Base-by-base conservation (phyloP, 164 flowering plant species). In the Umbilicus rupestris region DNA sequence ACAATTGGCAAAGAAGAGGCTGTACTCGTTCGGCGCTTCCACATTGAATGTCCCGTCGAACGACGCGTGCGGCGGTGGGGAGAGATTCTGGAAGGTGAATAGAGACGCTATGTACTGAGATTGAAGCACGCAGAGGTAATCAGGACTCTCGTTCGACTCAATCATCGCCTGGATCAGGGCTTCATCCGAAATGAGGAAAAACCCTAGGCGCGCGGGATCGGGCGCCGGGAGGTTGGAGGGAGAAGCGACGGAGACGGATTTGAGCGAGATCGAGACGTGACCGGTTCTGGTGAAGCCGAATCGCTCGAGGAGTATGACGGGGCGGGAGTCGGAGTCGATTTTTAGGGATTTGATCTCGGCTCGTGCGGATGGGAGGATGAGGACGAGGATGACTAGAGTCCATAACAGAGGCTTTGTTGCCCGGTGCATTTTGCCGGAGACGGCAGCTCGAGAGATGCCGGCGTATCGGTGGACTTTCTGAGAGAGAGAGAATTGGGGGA, bases 251-350 rank as follows among this genome's bases (percentile, higher is more conserved):
- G 78, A 71, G 66, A 91, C 96, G 55, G 75, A 64, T 69, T 79
- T 71, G 71, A 86, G 80, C 65, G 82, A 10, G 72, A 91, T 67
- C 37, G 58, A 2, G 65, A 86, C 91, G 69, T 80, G 86, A 67
- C 97, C 97, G 65, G 79, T 75, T 72, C 77, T 82, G 6, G 97
- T 87, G 81, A 91, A 91, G 1, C 97, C 97, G 84, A 91, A 89
- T 33, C 80, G 78, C 78, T 88, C 97, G 72, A 91, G 80, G 66
- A 85, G 90, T 77, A 91, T 88, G 86, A 85, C 81, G 46, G 92
- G 73, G 8, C 97, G 86, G 52, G 71, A 24, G 72, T 90, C 97
- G 71, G 83, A 37, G 28, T 20, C 9, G 77, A 90, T 85, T 11
- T 73, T 70, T 7, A 88, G 88, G 73, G 76, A 70, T 69, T 83